Evolutionary conservation across 2,329 filamentous ascomycete species (phyloP).

Genomic region (Nemania serpens): DNA sequence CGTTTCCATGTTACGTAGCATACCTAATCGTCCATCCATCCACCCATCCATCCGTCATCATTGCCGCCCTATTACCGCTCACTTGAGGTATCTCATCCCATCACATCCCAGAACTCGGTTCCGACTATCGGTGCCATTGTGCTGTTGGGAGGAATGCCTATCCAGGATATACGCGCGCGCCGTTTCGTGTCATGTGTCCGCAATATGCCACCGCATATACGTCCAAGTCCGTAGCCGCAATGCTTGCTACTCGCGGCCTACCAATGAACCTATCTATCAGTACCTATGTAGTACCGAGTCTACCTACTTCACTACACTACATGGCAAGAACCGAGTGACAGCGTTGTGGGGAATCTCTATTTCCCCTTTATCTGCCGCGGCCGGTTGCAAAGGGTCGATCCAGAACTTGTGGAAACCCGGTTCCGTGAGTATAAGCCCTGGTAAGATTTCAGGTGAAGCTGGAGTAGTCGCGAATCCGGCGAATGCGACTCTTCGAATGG

Average conservation of each 20-base stretch:
- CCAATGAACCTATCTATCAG: too few relatives aligned
- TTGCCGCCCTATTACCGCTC: conserved; percentile 9
- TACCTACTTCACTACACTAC: too few relatives aligned
- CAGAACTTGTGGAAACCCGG: conserved; percentile 13
- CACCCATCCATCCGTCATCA: conserved; percentile 2
- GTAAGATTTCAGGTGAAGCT: conserved; percentile 5
- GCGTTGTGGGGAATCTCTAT: conserved; percentile 8
- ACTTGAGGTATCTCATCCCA: neutral
- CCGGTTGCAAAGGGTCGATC: conserved; percentile 3
- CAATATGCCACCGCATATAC: conserved; percentile 12
- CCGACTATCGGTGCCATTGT: neutral
- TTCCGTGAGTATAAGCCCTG: conserved; percentile 10
- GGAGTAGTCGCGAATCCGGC: neutral
- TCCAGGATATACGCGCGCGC: neutral
- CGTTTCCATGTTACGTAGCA: too few relatives aligned
- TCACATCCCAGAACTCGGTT: neutral
- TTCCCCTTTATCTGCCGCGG: neutral
- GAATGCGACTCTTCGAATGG: neutral
- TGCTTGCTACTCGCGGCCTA: neutral
- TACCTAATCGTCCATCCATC: too few relatives aligned
- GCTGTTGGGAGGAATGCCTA: neutral
- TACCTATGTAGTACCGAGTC: neutral
- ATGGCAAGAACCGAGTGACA: conserved; percentile 10
- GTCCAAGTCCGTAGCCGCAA: conserved; percentile 7
- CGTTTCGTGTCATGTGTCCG: conserved; percentile 21